Conservation (phyloP, 2,329 filamentous ascomycete genomes). For the Beauveria sp. region DNA sequence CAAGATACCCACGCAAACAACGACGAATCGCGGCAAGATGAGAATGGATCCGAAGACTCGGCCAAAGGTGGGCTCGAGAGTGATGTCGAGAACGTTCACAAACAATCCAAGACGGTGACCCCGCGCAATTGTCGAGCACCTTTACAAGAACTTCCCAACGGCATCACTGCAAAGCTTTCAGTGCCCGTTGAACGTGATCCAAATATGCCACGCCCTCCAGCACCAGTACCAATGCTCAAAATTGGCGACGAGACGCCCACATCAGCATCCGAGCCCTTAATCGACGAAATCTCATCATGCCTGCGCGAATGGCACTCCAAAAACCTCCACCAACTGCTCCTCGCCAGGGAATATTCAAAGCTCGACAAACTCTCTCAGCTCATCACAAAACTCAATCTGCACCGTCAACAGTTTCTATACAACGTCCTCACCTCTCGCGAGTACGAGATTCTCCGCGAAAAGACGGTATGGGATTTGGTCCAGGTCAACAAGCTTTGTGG, state of each 20-base stretch:
- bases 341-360: conserved; percentile 71
- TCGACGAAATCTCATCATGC: conserved; percentile 96
- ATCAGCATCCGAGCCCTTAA: conserved; percentile 78
- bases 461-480: conserved; percentile 92
- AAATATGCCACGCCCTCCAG: conserved; percentile 67
- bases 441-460: conserved; percentile 70
- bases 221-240: conserved; percentile 93
- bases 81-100: conserved; percentile 26
- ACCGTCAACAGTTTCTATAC: conserved; percentile 84
- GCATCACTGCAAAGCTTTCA: conserved; percentile 35
- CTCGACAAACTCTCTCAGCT: conserved; percentile 76
- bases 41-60: conserved; percentile 37
- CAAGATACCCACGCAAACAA: conserved; percentile 24
- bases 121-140: conserved; percentile 21
- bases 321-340: conserved; percentile 83
- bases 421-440: conserved; percentile 87
- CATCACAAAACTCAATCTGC: conserved; percentile 74
- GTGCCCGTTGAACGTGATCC: conserved; percentile 52
- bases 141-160: conserved; percentile 32
- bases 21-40: conserved; percentile 18
- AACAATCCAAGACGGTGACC: conserved; percentile 17
- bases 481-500: conserved; percentile 89
- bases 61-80: conserved; percentile 46
- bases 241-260: conserved; percentile 95
- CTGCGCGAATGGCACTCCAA: conserved; percentile 97